Conservation (phyloP, 306 rosid genomes). For the Pyrus pyrifolia region DNA sequence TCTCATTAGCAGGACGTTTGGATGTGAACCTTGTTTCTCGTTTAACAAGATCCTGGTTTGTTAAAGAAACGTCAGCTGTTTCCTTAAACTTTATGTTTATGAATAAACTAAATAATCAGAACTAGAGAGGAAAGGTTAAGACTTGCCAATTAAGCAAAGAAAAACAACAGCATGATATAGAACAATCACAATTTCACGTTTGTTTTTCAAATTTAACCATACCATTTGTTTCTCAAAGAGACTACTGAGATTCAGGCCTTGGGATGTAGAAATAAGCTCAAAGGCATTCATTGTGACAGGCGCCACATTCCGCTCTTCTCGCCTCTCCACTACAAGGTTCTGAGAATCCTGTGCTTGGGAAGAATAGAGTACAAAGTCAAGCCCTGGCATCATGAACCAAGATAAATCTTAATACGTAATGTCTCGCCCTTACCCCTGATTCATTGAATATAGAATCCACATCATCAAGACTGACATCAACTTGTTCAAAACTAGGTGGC, state of each 20-base stretch:
- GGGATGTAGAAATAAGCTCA: constrained; percentile 91
- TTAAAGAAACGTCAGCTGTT: constrained; percentile 7
- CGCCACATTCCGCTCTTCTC: constrained; percentile 44
- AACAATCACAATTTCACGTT: neutral
- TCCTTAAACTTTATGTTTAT: neutral
- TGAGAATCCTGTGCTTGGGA: constrained; percentile 39
- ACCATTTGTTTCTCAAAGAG: constrained; percentile 98
- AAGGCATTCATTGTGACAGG: constrained; percentile 93
- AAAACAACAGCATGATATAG: neutral
- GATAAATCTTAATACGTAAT: neutral
- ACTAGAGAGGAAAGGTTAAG: neutral
- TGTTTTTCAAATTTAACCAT: constrained; percentile 4
- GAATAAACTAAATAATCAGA: neutral
- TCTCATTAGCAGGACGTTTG: constrained; percentile 80
- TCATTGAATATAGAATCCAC: constrained; percentile 63
- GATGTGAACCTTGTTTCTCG: constrained; percentile 89
- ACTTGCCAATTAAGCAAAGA: constrained; percentile 4
- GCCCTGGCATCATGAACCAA: constrained; percentile 12
- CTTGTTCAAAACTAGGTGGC: constrained; percentile 73
- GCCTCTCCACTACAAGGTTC: constrained; percentile 72
- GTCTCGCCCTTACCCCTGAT: constrained; percentile 43
- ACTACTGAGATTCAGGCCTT: constrained; percentile 77
- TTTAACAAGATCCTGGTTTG: constrained; percentile 69
- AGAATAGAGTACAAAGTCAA: constrained; percentile 17
- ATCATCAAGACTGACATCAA: constrained; percentile 63